Percentiles rank a stretch among this genome's conserved stretches.
phyloP scores from a whole-genome alignment of 352 stramenopile species.

The Phytopythium aichiense region DNA sequence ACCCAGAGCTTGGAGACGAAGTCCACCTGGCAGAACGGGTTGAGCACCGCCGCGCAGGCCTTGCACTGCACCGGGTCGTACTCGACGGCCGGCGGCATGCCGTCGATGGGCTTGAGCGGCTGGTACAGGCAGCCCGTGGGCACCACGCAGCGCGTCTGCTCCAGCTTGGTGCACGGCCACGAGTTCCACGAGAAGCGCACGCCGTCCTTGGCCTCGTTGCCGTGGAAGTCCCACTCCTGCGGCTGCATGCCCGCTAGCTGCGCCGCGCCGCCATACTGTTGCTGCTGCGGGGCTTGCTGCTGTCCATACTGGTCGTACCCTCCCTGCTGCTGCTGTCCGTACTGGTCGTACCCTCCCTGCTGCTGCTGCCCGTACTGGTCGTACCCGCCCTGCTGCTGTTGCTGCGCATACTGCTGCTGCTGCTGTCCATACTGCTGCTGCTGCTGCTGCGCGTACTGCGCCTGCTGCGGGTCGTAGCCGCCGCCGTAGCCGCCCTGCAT shows the following conservation, averaged over 20 bases:
- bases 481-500: slow-evolving; percentile 54
- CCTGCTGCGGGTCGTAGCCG: slow-evolving; percentile 41
- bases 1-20: slow-evolving; percentile 99
- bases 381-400: slow-evolving; percentile 36
- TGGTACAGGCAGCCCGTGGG: slow-evolving; percentile 94
- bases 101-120: slow-evolving; percentile 97
- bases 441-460: slow-evolving; percentile 25
- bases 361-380: slow-evolving; percentile 18
- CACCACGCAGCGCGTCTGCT: slow-evolving; percentile 98
- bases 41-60: slow-evolving; percentile 96
- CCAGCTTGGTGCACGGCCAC: slow-evolving; percentile 96
- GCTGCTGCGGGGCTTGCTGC: slow-evolving; percentile 25
- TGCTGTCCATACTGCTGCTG: slow-evolving; percentile 33
- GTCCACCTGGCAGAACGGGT: slow-evolving; percentile 98
- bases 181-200: slow-evolving; percentile 98
- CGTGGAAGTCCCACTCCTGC: slow-evolving; percentile 86
- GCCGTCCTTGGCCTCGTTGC: slow-evolving; percentile 87
- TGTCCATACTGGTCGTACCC: slow-evolving; percentile 50
- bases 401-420: slow-evolving; percentile 21
- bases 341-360: slow-evolving; percentile 30
- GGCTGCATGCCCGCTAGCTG: slow-evolving; percentile 61
- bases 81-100: slow-evolving; percentile 89
- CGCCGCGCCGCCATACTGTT: slow-evolving; percentile 35
- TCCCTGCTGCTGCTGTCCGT: slow-evolving; percentile 32
- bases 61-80: slow-evolving; percentile 99